Evolutionary conservation across 345 rosid species (phyloP).

Genomic region (Acer yangbiense): DNA sequence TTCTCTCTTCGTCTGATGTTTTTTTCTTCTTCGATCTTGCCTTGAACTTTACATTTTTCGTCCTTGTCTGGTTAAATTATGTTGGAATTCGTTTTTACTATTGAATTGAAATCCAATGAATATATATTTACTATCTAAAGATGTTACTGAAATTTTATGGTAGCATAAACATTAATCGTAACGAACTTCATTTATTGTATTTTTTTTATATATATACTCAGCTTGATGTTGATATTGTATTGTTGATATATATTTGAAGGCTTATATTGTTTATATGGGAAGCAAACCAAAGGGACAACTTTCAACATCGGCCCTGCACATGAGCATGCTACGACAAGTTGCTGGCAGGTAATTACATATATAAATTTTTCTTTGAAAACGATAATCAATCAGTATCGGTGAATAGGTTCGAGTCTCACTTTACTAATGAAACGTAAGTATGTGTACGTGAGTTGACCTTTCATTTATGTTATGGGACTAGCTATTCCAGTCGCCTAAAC

Average conservation of each 20-base stretch:
- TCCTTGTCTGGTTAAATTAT: background rate
- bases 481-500: too few relatives aligned
- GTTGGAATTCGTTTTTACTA: background rate
- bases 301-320: conserved; percentile 12
- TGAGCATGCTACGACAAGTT: conserved; percentile 24
- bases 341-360: conserved; percentile 18
- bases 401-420: too few relatives aligned
- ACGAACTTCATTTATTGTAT: too few relatives aligned
- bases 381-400: too few relatives aligned
- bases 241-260: conserved; percentile 13
- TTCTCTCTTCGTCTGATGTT: background rate
- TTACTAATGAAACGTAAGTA: too few relatives aligned
- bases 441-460: too few relatives aligned
- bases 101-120: background rate
- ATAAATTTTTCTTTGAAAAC: too few relatives aligned
- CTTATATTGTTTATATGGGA: conserved; percentile 39
- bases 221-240: too few relatives aligned
- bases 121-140: too few relatives aligned
- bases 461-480: too few relatives aligned
- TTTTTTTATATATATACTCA: too few relatives aligned
- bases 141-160: background rate
- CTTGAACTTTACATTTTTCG: too few relatives aligned
- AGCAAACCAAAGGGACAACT: background rate
- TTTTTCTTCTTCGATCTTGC: background rate
- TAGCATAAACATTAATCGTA: background rate